Conservation (phyloP, 768 basidiomycete genomes). For the Dentipellis sp. region DNA sequence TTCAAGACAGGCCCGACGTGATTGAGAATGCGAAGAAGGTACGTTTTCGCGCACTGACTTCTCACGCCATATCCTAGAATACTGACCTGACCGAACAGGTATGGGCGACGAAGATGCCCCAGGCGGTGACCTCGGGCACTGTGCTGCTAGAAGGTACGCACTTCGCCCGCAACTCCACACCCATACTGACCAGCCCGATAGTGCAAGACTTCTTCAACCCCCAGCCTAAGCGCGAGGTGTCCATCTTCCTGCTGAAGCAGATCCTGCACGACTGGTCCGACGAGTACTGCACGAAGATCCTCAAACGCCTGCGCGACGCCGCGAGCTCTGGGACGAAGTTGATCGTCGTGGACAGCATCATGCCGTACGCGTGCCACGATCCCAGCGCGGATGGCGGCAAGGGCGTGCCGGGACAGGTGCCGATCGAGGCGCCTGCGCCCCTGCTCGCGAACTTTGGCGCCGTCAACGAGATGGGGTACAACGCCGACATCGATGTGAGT, state of each 20-base stretch:
- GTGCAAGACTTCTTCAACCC: background rate
- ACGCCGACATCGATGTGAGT: too few relatives aligned
- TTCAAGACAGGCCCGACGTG: background rate
- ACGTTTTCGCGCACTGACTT: too few relatives aligned
- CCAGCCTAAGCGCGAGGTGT: background rate
- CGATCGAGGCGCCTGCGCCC: background rate
- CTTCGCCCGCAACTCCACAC: too few relatives aligned
- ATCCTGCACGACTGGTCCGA: constrained; percentile 27
- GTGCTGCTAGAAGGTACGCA: background rate
- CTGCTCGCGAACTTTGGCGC: background rate
- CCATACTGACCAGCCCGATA: background rate
- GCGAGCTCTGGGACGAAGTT: constrained; percentile 23
- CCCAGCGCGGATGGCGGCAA: background rate
- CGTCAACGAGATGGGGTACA: too few relatives aligned
- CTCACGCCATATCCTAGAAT: too few relatives aligned
- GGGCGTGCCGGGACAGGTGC: background rate
- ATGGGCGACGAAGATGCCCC: background rate
- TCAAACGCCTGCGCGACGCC: constrained; percentile 19
- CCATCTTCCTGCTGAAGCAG: constrained; percentile 21
- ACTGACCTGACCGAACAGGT: background rate
- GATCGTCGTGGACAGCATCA: constrained; percentile 28
- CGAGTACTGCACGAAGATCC: constrained; percentile 13
- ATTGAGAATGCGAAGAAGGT: background rate
- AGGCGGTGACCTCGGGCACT: background rate
- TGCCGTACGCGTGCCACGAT: background rate